These are phyloP conservation scores for Aureococcus anophagefferens DNA, from an alignment of 108 stramenopile species.

Conservation along the genomic window DNA sequence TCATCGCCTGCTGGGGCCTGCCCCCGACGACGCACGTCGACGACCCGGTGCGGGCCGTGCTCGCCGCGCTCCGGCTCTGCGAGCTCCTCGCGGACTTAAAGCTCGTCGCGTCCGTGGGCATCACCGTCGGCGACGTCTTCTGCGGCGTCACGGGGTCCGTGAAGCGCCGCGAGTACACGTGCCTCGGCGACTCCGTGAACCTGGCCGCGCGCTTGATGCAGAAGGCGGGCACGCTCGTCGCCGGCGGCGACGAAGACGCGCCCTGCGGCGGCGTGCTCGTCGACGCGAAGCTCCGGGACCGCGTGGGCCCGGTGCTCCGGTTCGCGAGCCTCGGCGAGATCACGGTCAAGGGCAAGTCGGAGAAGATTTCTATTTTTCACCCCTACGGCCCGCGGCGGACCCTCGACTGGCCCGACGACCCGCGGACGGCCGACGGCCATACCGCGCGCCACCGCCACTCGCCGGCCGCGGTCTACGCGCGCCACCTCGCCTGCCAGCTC, in stretches of 20 bases:
- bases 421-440: too few relatives aligned
- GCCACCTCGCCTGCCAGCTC: too few relatives aligned
- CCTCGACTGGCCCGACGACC: too few relatives aligned
- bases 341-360: conserved; percentile 42
- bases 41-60: conserved; percentile 37
- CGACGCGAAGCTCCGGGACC: not conserved
- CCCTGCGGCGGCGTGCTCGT: conserved; percentile 12
- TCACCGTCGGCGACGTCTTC: conserved; percentile 49
- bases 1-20: conserved; percentile 53
- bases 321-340: conserved; percentile 22
- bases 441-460: too few relatives aligned
- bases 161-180: conserved; percentile 47
- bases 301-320: not conserved
- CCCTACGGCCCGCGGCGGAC: too few relatives aligned
- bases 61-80: conserved; percentile 31
- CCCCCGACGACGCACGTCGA: conserved; percentile 42
- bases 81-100: conserved; percentile 30
- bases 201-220: conserved; percentile 46
- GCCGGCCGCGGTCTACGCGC: too few relatives aligned
- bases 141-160: conserved; percentile 47
- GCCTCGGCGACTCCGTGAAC: conserved; percentile 53
- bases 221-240: conserved; percentile 5
- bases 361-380: conserved; percentile 27
- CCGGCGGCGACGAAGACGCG: not conserved
- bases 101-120: conserved; percentile 37